Evolutionary conservation across 305 asterid species (phyloP).

Genomic region (Stenogyne calaminthoides): DNA sequence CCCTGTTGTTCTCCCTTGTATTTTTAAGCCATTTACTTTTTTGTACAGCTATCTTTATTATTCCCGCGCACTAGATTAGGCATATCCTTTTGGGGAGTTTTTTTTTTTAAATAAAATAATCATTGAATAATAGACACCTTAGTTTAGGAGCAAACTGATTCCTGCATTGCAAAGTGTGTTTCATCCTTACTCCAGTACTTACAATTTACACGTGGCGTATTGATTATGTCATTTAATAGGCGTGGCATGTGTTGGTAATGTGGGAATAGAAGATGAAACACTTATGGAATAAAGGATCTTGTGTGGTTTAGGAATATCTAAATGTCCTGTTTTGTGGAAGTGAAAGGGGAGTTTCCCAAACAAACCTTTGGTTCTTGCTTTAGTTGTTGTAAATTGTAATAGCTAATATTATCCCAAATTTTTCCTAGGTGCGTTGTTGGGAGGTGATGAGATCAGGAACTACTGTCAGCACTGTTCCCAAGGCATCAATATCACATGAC

Average conservation of each 20-base stretch:
- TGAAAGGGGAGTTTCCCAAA: too few relatives aligned
- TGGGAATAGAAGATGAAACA: neutral
- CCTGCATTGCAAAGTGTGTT: too few relatives aligned
- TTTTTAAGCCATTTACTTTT: neutral
- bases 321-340: too few relatives aligned
- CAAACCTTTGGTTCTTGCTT: too few relatives aligned
- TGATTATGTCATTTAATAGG: neutral
- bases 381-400: too few relatives aligned
- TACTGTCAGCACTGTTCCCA: constrained; percentile 44
- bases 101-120: too few relatives aligned
- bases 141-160: neutral
- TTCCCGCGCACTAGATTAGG: neutral
- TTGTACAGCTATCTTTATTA: constrained; percentile 1
- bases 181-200: too few relatives aligned
- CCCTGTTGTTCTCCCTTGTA: too few relatives aligned
- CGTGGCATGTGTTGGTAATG: neutral
- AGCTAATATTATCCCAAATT: too few relatives aligned
- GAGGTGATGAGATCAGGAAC: constrained; percentile 47
- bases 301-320: too few relatives aligned
- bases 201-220: neutral
- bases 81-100: neutral
- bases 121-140: neutral
- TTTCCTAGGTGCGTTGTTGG: constrained; percentile 59
- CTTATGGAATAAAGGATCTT: too few relatives aligned
- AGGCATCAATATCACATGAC: constrained; percentile 55